Base-by-base conservation (phyloP, 805 yeast genomes). In the Priceomyces carsonii region DNA sequence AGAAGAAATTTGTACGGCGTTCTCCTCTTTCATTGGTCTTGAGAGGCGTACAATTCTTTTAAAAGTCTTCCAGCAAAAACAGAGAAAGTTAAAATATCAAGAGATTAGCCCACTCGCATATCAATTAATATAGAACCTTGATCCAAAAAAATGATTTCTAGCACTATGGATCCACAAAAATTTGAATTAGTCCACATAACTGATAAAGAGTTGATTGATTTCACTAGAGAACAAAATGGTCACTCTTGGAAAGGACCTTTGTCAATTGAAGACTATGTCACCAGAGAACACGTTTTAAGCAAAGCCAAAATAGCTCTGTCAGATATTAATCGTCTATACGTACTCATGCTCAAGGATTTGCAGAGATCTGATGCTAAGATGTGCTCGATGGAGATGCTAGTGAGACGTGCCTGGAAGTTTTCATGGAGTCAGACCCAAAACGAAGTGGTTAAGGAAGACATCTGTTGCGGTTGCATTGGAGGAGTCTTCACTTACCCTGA, bases 401-500 rank as follows among this genome's bases (percentile, higher is more conserved):
- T 66, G 15, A 45, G 74, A 30, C 46, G 51, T 19, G 38, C 65
- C 3, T 52, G 57, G 53, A 48, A 52, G 25, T 57, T 57, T 32
- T 43, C 38, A 9, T 42, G 32, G 30, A 27, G 35, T 6, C 39
- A 39, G 9, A 39, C 37, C 3, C 40, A 35, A 6, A 47, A 44
- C 6, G 29, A 42, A 18, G 58, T 54, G 3, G 38, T 32, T 4
- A 38, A 47, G 20, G 34, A 43, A 8, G 41, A 42, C 3, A 46
- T 62, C 12, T 41, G 44, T 20, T 42, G 62, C 33, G 74, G 69
- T 1, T 62, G 70, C 34, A 53, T 69, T 24, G 73, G 73, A 10
- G 70, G 67, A 2, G 74, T 69, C 2, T 68, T 45, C 48, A 65
- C 71, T 3, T 59, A 57, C 32, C 60, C 60, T 4, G 61, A 57